Evolutionary conservation across 805 yeast species (phyloP), one percentile per base, ranked within the genome.

Genomic region (Hanseniaspora taiwanica): DNA sequence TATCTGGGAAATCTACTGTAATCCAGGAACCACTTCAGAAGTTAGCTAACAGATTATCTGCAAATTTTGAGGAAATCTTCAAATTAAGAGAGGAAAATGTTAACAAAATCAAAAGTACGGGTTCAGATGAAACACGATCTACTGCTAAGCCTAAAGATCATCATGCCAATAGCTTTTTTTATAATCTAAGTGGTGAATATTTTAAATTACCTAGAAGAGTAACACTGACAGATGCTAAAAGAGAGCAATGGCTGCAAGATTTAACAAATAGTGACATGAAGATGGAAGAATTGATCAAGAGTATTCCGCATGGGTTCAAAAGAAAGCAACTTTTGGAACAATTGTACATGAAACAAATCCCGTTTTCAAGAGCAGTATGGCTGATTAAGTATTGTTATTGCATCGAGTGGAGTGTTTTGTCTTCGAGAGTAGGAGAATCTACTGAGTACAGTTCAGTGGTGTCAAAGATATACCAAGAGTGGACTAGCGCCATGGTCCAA

Each of bases 281-380:
- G 1, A 62, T 89, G 37, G 66, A 71, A 34, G 73, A 72, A 44
- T 69, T 87, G 3, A 71, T 91, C 2, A 68, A 82, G 40, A 82
- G 86, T 16, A 72, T 89, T 6, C 97, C 98, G 0, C 96, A 89
- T 55, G 96, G 96, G 0, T 72, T 87, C 18, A 66, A 87, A 47
- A 81, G 83, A 54, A 74, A 75, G 47, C 68, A 71, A 1, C 63
- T 89, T 16, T 55, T 89, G 3, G 96, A 86, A 46, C 82, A 78
- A 44, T 71, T 93, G 46, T 70, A 80, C 44, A 52, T 62, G 19
- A 77, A 78, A 51, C 62, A 63, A 25, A 77, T 89, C 0, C 96
- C 97, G 0, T 62, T 81, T 2, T 55, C 71, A n/a, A 65, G 96
- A 44, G 94, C 96, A 0, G 58, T 89, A 2, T 89, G 98, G 98